A percentile compares a stretch with the other conserved stretches of the same genome.
phyloP scores from a whole-genome alignment of 345 rosid genomes.

The Hibiscus mutabilis region DNA sequence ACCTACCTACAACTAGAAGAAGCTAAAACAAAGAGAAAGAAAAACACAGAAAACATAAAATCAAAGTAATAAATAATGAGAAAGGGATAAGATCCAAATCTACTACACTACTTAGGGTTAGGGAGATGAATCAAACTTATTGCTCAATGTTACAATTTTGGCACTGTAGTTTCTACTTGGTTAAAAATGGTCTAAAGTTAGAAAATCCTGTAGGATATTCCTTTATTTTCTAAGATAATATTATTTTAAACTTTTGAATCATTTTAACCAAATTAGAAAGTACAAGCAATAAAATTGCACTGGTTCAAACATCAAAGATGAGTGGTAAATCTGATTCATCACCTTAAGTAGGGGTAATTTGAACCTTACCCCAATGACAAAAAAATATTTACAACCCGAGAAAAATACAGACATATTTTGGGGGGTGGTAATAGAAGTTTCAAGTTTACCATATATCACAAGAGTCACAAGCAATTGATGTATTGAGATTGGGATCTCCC shows the following conservation, averaged over 20 bases:
- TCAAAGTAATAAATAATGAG: neutral
- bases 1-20: neutral
- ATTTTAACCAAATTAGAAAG: neutral
- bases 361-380: neutral
- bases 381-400: neutral
- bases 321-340: neutral
- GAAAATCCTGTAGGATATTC: neutral
- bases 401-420: neutral
- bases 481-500: constrained; percentile 66
- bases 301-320: too few species aligned
- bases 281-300: neutral
- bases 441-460: constrained; percentile 79
- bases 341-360: neutral
- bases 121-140: constrained; percentile 4
- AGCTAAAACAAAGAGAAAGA: neutral
- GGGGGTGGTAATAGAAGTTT: neutral
- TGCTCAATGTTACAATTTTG: neutral
- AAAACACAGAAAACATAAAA: neutral
- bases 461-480: constrained; percentile 98
- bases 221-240: neutral
- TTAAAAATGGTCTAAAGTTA: neutral
- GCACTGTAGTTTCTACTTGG: neutral
- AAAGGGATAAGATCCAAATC: neutral
- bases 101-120: neutral
- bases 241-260: neutral